These are phyloP conservation scores for Truncatella angustata DNA, from an alignment of 2,329 filamentous ascomycete species.

Conservation along the genomic window DNA sequence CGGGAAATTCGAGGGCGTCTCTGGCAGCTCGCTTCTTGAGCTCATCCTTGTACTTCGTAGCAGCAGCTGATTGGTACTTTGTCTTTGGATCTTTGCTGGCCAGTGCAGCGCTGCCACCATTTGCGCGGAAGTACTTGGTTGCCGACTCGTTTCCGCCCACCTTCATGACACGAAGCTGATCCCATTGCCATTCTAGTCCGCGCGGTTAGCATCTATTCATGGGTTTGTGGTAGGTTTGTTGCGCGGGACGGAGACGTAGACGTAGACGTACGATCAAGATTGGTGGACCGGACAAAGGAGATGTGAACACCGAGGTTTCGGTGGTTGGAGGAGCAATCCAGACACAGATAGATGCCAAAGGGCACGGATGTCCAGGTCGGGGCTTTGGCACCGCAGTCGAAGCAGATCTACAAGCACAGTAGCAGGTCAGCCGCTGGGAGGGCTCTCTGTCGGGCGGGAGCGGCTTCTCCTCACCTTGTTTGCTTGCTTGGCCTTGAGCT, in stretches of 20 bases:
- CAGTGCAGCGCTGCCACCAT: constrained; percentile 89
- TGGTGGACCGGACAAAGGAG: constrained; percentile 97
- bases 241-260: too few relatives aligned
- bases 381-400: constrained; percentile 96
- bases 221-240: too few relatives aligned
- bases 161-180: constrained; percentile 96
- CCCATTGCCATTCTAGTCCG: constrained; percentile 99
- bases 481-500: constrained; percentile 88
- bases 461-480: constrained; percentile 79
- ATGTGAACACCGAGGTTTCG: constrained; percentile 98
- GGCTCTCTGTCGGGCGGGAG: too few relatives aligned
- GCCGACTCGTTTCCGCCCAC: constrained; percentile 97
- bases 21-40: constrained; percentile 79
- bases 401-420: constrained; percentile 69
- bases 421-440: background rate
- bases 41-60: constrained; percentile 97
- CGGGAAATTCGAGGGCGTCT: constrained; percentile 85
- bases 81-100: constrained; percentile 96
- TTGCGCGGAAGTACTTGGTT: constrained; percentile 96
- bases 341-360: constrained; percentile 95
- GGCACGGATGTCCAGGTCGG: constrained; percentile 98
- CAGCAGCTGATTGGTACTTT: constrained; percentile 93
- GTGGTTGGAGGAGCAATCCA: constrained; percentile 96
- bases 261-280: constrained; percentile 96
- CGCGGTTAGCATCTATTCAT: too few relatives aligned